A percentile compares a stretch with the other conserved stretches of the same genome.
phyloP scores from a whole-genome alignment of 768 basidiomycete genomes.

The Psilocybe cubensis region DNA sequence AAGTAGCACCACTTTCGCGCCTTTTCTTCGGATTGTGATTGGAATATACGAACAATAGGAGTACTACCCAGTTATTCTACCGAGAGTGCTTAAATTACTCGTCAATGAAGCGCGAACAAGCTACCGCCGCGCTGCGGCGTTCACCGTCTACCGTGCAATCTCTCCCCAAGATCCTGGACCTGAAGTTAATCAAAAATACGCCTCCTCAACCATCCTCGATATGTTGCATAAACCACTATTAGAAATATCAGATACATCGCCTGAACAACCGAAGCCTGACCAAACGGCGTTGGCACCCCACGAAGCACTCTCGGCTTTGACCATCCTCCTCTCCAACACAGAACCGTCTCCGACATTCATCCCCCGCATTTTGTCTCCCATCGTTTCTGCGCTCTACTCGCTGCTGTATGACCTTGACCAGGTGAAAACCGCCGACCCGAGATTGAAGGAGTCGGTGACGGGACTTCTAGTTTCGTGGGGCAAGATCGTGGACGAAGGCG shows the following conservation, averaged over 20 bases:
- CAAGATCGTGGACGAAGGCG: conserved; percentile 54
- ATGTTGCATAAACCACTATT: conserved; percentile 60
- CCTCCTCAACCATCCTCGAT: conserved; percentile 43
- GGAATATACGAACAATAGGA: conserved; percentile 42
- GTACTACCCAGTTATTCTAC: conserved; percentile 60
- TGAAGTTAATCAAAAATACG: conserved; percentile 29
- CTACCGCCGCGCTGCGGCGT: conserved; percentile 67
- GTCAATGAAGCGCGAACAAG: conserved; percentile 41
- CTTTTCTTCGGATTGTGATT: not conserved
- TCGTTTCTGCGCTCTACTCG: conserved; percentile 68
- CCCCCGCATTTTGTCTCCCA: conserved; percentile 65
- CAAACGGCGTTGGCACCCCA: conserved; percentile 31
- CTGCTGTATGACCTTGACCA: conserved; percentile 58
- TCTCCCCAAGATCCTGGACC: conserved; percentile 33
- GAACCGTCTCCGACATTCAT: conserved; percentile 80
- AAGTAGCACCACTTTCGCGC: conserved; percentile 21
- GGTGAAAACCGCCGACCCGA: conserved; percentile 65
- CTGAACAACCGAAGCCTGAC: not conserved
- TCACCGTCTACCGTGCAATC: conserved; percentile 70
- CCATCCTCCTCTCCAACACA: conserved; percentile 67
- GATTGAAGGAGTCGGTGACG: conserved; percentile 57
- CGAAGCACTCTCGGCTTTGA: conserved; percentile 52
- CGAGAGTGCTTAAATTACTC: conserved; percentile 58
- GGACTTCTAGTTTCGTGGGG: conserved; percentile 79
- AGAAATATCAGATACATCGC: conserved; percentile 5